Evolutionary conservation across 2,329 filamentous ascomycete genomes (phyloP).

Genomic region (Decorospora gaudefroyi): DNA sequence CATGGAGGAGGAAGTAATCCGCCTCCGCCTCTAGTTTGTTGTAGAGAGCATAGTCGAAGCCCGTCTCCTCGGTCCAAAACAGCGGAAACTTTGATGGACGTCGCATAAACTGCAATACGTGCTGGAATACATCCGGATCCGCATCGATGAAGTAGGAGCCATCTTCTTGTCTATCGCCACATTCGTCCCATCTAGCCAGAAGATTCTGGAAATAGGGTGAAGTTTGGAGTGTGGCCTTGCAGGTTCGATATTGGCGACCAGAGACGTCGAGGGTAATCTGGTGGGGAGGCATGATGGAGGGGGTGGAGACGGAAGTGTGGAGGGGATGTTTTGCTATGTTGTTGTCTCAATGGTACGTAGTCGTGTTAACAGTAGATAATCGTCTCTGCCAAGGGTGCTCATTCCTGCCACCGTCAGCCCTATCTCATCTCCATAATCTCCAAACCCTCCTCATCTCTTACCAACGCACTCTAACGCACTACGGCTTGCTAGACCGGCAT

Average conservation of each 20-base stretch:
- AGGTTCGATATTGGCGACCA: slow-evolving; percentile 8
- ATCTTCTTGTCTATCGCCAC: slow-evolving; percentile 29
- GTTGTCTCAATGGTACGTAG: too few species aligned
- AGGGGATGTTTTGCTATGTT: too few species aligned
- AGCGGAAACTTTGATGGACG: slow-evolving; percentile 32
- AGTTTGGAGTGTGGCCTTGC: slow-evolving; percentile 4
- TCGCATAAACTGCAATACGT: slow-evolving; percentile 47
- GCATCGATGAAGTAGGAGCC: slow-evolving; percentile 47
- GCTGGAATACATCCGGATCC: slow-evolving; percentile 41
- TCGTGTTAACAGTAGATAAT: too few species aligned
- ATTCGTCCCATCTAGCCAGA: slow-evolving; percentile 25
- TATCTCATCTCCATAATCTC: too few species aligned
- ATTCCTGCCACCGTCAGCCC: too few species aligned
- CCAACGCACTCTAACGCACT: too few species aligned
- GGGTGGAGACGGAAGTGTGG: too few species aligned
- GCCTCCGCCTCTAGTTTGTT: slow-evolving; percentile 38
- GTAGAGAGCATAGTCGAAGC: slow-evolving; percentile 42
- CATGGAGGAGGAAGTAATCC: slow-evolving; percentile 37
- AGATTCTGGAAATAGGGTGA: slow-evolving; percentile 26
- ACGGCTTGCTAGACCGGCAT: too few species aligned
- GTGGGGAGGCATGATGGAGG: not conserved
- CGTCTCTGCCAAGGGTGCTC: too few species aligned
- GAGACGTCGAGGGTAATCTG: slow-evolving; percentile 12
- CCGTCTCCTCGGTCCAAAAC: slow-evolving; percentile 40
- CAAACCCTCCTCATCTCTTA: too few species aligned